Evolutionary conservation across 345 rosid species (phyloP), one percentile per base, ranked within the genome.

Genomic region (Populus alba): DNA sequence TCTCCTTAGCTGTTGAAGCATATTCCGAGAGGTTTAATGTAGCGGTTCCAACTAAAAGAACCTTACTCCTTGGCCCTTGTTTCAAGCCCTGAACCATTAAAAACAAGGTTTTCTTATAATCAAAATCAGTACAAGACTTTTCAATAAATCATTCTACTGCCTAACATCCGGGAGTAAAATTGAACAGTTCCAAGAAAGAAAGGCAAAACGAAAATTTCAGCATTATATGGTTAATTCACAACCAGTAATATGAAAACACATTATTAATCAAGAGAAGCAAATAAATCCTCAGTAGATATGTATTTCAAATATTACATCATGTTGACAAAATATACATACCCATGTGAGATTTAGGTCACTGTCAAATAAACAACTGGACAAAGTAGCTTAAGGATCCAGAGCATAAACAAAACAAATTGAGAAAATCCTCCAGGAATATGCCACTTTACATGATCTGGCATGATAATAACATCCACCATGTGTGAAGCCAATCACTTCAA

Each of bases 1-100:
- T 83, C 78, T 89, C 81, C 73, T 83, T 88, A 38, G 87, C 83
- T 7, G 74, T 69, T 78, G 90, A 79, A 25, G 91, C 94, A 77
- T 83, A 91, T 49, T 94, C 94, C 18, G 94, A 91, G 6, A 94
- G 87, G 79, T 94, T 91, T 79, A 92, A 59, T 0, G 75, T 75
- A 5, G 88, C 87, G 11, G 89, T 82, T 78, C 97, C 97, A 79
- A 90, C 79, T 31, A 87, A 67, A 37, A 88, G 81, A 67, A 83
- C 84, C 82, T 86, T 92, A 78, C 53, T 84, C 85, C 85, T 88
- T 23, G 81, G 81, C 72, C 89, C 91, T 79, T 85, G 91, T 70
- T 79, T 82, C 77, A 85, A 68, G 45, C 86, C 86, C 94, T 88
- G 71, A 41, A 79, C 31, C 29, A 82, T 61, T 8, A 12, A 12